Percentiles rank a stretch among this genome's conserved stretches.
These are phyloP conservation scores for Rhodotorula sp. DNA, from an alignment of 1,284 basidiomycete species.

Conservation along the genomic window DNA sequence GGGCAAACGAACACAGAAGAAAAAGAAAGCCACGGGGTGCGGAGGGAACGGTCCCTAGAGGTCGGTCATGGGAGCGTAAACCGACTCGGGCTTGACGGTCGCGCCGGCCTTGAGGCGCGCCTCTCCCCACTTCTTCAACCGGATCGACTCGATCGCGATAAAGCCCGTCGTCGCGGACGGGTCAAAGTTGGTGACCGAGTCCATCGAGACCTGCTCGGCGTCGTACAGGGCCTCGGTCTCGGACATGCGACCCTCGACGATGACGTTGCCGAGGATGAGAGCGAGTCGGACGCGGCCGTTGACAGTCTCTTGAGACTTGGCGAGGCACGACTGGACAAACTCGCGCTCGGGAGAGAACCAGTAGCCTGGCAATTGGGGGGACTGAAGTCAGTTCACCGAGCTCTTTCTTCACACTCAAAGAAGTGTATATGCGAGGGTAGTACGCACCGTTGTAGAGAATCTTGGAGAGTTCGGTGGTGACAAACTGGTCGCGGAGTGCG, in stretches of 20 bases:
- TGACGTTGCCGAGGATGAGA: slow-evolving; percentile 94
- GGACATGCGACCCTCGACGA: slow-evolving; percentile 87
- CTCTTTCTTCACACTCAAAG: neutral
- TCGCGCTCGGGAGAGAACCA: slow-evolving; percentile 93
- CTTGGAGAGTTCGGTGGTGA: slow-evolving; percentile 82
- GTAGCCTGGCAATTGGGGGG: neutral
- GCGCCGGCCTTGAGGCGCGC: slow-evolving; percentile 36
- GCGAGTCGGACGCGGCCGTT: slow-evolving; percentile 88
- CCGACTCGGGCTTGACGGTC: slow-evolving; percentile 39
- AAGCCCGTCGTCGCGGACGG: slow-evolving; percentile 86
- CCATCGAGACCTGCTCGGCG: slow-evolving; percentile 97
- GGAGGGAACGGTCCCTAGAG: neutral
- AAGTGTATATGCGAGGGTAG: slow-evolving; percentile 52
- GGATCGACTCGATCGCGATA: slow-evolving; percentile 91
- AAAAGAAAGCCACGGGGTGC: no score
- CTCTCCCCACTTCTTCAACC: slow-evolving; percentile 81
- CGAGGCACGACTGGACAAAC: slow-evolving; percentile 84
- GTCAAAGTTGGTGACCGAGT: slow-evolving; percentile 96
- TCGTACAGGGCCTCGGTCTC: slow-evolving; percentile 81
- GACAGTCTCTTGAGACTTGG: slow-evolving; percentile 90
- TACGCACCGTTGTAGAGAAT: slow-evolving; percentile 87
- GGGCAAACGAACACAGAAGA: no score
- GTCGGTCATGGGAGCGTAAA: slow-evolving; percentile 32
- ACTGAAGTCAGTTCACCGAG: no score
- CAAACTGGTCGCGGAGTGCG: slow-evolving; percentile 88